Base-by-base conservation (phyloP, 352 stramenopile genomes). In the Phytophthora citricola region DNA sequence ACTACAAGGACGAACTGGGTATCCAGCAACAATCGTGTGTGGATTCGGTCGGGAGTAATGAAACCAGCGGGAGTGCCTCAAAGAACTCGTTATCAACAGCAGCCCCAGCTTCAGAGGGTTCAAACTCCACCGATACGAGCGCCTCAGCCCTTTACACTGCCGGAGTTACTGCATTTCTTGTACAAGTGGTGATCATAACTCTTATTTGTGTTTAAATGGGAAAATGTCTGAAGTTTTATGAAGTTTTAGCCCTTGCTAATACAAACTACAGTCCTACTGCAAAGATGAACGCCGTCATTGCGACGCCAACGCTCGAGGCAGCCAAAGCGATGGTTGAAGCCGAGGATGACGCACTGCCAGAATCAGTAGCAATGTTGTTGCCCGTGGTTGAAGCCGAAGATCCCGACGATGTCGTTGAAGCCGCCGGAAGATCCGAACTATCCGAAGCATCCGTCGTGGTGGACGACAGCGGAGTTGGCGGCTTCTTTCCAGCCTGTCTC, bases 331-430 rank as follows among this genome's bases (percentile, higher is more conserved):
- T 62, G 20, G 57, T 38, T 15, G 58, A 58, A 29, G 55, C 63
- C 5, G 41, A 45, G 4, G 58, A 66, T 1, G 60, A 67, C 1
- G 56, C 46, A 17, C 27, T 17, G 8, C 45, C 47, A 6, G 55
- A 56, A 40, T 39, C 32, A 8, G 47, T 40, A 31, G 47, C 65
- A 40, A 58, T 34, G 32, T 70, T 60, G 47, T 70, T 57, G 29
- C 62, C 64, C 10, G 62, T 53, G 46, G 27, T 45, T 26, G 56
- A 41, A 49, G 46, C 56, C 34, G 38, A 20, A 20, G 38, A 26
- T 26, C 24, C 24, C 24, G 24, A 10, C 2, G 38, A 43, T 15
- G 15, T 8, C 38, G 14, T 43, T 43, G 38, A 43, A 20, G n/a
- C 38, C 9, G 7, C 12, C 4, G 38, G n/a, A 46, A 20, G 20